Base-by-base conservation (phyloP, 495 filamentous ascomycete genomes). In the Hypoxylon perforatum region DNA sequence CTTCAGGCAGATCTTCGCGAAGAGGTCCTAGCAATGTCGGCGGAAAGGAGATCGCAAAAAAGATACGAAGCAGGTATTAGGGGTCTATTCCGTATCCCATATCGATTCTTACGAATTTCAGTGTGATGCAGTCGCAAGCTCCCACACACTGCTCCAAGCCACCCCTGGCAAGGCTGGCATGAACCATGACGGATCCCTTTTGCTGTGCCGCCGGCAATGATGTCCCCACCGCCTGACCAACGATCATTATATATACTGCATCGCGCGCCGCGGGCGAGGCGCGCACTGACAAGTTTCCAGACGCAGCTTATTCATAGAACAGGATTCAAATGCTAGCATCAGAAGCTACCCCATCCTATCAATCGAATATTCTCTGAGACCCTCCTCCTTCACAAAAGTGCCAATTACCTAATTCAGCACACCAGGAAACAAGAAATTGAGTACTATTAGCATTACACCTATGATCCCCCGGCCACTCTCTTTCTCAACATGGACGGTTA, bases 291-390 rank as follows among this genome's bases (percentile, higher is more conserved):
- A 65, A 33, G 45, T 50, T 64, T 53, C 51, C 61, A 55, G 46
- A 48, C 61, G 39, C 51, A 51, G 66, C 59, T 69, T 69, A 65
- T 69, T 69, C 50, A 69, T 69, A 65, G 66, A 64, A 61, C 56
- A 65, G 66, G 66, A 65, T 69, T 58, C 66, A 23, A 42, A 69
- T 69, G 61, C 66, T 42, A 61, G 66, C 47, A 41, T 30, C n/a
- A n/a, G n/a, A n/a, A n/a, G n/a, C n/a, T n/a, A n/a, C 44, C 42
- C 36, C 25, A 22, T 61, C 61, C 36, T 46, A 55, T 59, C 65
- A 61, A 38, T 50, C 60, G 28, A 61, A 61, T 15, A 69, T 46
- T 44, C 39, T 23, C 35, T 23, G 57, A 61, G 45, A 69, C 61
- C 41, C 51, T 54, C 60, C 61, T 48, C 18, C 44, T 50, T 22